Percentiles rank a stretch among this genome's conserved stretches.
Conservation (phyloP, 1,284 basidiomycete genomes). For the Cutaneotrichosporon spelunceum region DNA sequence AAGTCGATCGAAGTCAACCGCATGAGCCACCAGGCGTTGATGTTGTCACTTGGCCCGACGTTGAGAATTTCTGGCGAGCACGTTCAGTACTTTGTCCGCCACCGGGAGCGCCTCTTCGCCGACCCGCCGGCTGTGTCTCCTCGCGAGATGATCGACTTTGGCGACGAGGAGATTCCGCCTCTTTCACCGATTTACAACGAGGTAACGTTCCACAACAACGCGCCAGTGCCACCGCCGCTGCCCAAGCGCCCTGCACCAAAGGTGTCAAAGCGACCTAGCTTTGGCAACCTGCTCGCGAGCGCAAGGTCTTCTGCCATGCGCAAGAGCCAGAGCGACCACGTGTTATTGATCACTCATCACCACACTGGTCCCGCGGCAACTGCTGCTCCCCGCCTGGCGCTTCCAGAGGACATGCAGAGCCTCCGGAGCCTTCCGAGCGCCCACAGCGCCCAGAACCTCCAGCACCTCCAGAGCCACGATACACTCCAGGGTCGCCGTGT, state of each 20-base stretch:
- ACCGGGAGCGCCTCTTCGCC: slow-evolving; percentile 34
- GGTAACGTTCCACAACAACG: slow-evolving; percentile 5
- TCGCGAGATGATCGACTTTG: slow-evolving; percentile 40
- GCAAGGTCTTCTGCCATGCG: slow-evolving; percentile 17
- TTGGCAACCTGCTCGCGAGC: slow-evolving; percentile 29
- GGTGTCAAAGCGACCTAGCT: slow-evolving; percentile 31
- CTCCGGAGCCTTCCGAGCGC: background rate
- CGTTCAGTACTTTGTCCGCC: slow-evolving; percentile 36
- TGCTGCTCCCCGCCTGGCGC: slow-evolving; percentile 30
- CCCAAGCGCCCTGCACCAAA: slow-evolving; percentile 27
- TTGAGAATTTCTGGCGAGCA: slow-evolving; percentile 41
- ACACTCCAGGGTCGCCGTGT: background rate
- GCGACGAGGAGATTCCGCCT: slow-evolving; percentile 28
- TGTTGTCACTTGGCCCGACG: slow-evolving; percentile 46
- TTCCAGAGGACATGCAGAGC: slow-evolving; percentile 17
- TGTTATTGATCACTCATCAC: slow-evolving; percentile 6
- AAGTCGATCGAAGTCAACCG: slow-evolving; percentile 37
- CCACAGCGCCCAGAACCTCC: background rate
- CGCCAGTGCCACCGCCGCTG: slow-evolving; percentile 1
- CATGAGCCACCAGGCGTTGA: slow-evolving; percentile 48
- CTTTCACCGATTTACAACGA: slow-evolving; percentile 21
- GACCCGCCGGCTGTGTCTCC: slow-evolving; percentile 34
- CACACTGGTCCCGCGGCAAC: background rate
- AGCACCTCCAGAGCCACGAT: background rate
- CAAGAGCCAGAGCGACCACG: slow-evolving; percentile 28